Percentiles rank a stretch among this genome's conserved stretches.
Evolutionary conservation across 2,329 filamentous ascomycete species (phyloP).

Genomic region (Cadophora sp.): DNA sequence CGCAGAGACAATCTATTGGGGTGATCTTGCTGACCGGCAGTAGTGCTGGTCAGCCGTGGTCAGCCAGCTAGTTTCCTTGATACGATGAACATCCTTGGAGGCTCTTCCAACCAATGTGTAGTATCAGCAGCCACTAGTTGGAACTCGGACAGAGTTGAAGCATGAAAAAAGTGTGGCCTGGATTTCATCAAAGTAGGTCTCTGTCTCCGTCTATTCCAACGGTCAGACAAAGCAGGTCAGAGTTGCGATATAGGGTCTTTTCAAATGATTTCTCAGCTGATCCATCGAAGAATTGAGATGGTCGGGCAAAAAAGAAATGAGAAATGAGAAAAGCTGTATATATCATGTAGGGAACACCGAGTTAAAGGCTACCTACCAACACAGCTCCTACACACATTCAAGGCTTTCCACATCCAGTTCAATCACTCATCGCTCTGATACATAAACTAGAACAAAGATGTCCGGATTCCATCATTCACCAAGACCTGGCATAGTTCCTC

Average conservation of each 20-base stretch:
- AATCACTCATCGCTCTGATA: background rate
- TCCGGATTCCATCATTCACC: slow-evolving; percentile 16
- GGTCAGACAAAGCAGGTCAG: background rate
- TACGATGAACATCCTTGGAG: background rate
- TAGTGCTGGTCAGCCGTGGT: background rate
- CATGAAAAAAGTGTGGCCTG: too few species aligned
- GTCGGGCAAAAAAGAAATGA: too few species aligned
- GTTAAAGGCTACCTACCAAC: too few species aligned
- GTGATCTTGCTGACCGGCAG: background rate
- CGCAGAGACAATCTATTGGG: background rate
- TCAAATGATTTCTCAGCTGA: too few species aligned
- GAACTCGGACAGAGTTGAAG: too few species aligned
- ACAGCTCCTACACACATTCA: too few species aligned
- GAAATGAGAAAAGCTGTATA: background rate
- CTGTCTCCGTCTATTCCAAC: too few species aligned
- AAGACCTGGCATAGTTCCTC: slow-evolving; percentile 37
- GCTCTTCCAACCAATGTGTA: background rate
- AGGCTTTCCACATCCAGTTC: too few species aligned
- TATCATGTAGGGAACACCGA: background rate
- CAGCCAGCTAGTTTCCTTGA: background rate
- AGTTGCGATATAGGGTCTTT: background rate
- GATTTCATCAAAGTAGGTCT: too few species aligned
- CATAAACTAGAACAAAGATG: background rate
- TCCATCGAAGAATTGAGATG: too few species aligned
- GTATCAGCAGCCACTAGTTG: background rate